Evolutionary conservation across 164 flowering plant species (phyloP), one percentile per base, ranked within the genome.

Genomic region (Vitis riparia): DNA sequence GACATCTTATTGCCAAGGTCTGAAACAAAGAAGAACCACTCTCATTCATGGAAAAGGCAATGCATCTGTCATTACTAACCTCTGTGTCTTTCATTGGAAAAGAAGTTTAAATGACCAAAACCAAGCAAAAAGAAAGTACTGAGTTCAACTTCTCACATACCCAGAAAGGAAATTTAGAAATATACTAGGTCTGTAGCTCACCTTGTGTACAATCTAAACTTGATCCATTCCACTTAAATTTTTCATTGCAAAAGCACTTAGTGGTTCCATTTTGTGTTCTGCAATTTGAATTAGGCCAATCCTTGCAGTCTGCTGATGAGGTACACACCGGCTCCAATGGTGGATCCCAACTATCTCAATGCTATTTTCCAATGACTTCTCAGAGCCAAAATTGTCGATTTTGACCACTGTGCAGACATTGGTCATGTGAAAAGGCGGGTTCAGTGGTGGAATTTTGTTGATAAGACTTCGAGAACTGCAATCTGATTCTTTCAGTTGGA

Each of bases 371-470:
- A 47, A 14, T 30, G 68, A 52, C 2, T 19, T 11, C 15, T 52
- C 23, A 27, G 65, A 47, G n/a, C 29, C 23, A 27, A 53, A 69
- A 11, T 66, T 63, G 17, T 72, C 60, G 6, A 27, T 32, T 32
- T 6, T 60, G 13, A 67, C 69, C 15, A 23, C 68, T 61, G 63
- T 37, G 68, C 85, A 82, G 57, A 55, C 7, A 55, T 67, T 49
- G 17, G 27, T 79, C 19, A 71, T 51, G 55, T 62, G 74, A 69
- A 78, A 81, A 5, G 84, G 81, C 7, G 50, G 59, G 14, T 75
- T 63, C 30, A 81, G 58, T 67, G 60, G 65, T 53, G 68, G 63
- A 3, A 65, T 3, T 12, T 32, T 37, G 47, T 10, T 51, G 16
- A n/a, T 32, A 16, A 66, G 65, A 56, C 32, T 63, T 32, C 19